Percentiles rank a stretch among this genome's conserved stretches.
Evolutionary conservation across 2,329 filamentous ascomycete species (phyloP).

Genomic region (Epichloe festucae): DNA sequence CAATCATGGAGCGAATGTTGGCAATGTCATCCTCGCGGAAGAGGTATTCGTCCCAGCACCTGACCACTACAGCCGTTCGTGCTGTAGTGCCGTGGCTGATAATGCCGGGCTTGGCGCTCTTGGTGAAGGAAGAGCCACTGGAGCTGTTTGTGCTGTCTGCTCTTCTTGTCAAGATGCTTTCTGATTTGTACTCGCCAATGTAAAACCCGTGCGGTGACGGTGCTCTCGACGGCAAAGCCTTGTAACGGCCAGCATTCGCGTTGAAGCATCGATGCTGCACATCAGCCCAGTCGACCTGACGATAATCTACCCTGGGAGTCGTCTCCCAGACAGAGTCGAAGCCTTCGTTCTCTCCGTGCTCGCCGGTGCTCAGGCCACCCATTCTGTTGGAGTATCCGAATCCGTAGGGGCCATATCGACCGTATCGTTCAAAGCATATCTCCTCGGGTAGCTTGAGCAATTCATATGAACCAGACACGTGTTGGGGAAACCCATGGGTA

Average conservation of each 20-base stretch:
- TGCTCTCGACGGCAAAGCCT: slow-evolving; percentile 27
- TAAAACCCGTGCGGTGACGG: slow-evolving; percentile 38
- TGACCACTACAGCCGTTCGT: slow-evolving; percentile 63
- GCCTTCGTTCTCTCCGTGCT: slow-evolving; percentile 73
- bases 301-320: slow-evolving; percentile 61
- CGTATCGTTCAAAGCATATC: slow-evolving; percentile 87
- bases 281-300: slow-evolving; percentile 64
- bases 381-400: slow-evolving; percentile 68
- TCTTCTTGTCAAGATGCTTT: not conserved
- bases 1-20: slow-evolving; percentile 71
- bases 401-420: slow-evolving; percentile 78
- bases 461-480: slow-evolving; percentile 77
- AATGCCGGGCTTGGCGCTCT: slow-evolving; percentile 4
- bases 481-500: slow-evolving; percentile 71
- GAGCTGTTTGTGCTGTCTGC: not conserved
- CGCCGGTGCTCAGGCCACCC: slow-evolving; percentile 74
- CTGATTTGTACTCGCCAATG: slow-evolving; percentile 13
- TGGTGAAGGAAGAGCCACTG: not conserved
- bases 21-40: slow-evolving; percentile 73
- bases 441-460: slow-evolving; percentile 67
- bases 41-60: slow-evolving; percentile 68
- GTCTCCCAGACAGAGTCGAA: slow-evolving; percentile 67
- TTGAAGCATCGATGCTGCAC: slow-evolving; percentile 61
- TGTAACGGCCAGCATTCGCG: slow-evolving; percentile 60
- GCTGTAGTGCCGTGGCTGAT: slow-evolving; percentile 13